Evolutionary conservation across 805 yeast genomes (phyloP), one percentile per base, ranked within the genome.

Genomic region (Sungouiozyma intestinalis): DNA sequence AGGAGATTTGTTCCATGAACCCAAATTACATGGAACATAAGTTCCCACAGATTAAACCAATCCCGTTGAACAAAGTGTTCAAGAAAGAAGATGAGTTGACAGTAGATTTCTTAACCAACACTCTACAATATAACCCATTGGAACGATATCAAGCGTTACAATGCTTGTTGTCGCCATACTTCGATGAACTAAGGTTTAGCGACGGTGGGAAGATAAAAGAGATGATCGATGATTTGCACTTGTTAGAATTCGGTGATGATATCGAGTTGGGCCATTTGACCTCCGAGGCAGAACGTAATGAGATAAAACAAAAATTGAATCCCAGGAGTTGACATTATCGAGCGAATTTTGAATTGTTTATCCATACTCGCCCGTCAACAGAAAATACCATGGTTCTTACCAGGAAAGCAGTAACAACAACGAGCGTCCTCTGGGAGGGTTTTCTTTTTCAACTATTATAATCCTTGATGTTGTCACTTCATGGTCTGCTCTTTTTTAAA

Each of bases 21-120:
- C 95, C 96, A 40, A 88, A 86, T 63, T 92, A 90, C 66, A 85
- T 86, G 81, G 97, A 92, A 62, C 97, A 90, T 66, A 86, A 85
- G 58, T 90, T 90, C 71, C 97, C 98, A 8, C 76, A 74, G 47
- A 83, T 83, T 51, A 81, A 81, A 60, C 84, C 90, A 43, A 82
- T 83, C 33, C 90, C 90, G 35, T 65, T 83, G 45, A 59, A 66
- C 32, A 79, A 77, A 52, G 79, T 82, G 17, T 81, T 81, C 63
- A 78, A 79, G 57, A 52, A 60, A 17, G 66, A 65, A 43, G 68
- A 66, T 37, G 75, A 48, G 44, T 61, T 45, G 71, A 76, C 66
- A 47, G 72, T 81, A 18, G 72, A 70, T 40, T 70, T 83, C 48
- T 64, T 83, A 47, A 68, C 71, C 32, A 63, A 67, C 48, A 69